phyloP scores from a whole-genome alignment of 345 rosid species.

The Aquilaria yunnanensis region DNA sequence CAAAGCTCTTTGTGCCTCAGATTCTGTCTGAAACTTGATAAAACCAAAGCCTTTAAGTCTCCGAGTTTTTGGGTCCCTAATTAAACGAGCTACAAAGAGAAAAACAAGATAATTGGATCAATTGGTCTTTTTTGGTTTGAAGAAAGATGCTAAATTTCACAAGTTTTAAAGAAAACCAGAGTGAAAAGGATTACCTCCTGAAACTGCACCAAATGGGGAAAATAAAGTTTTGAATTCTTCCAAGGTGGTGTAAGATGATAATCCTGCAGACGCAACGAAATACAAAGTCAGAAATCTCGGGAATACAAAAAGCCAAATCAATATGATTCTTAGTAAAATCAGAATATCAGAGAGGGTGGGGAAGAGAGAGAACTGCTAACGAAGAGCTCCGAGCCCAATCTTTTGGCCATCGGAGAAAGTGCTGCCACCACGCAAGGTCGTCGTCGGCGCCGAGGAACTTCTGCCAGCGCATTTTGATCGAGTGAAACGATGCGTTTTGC shows the following conservation, averaged over 20 bases:
- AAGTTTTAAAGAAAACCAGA: background rate
- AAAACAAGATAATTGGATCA: background rate
- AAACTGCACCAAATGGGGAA: conserved; percentile 36
- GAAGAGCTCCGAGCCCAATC: conserved; percentile 36
- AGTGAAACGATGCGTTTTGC: no score
- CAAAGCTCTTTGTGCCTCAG: conserved; percentile 53
- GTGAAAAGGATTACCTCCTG: conserved; percentile 21
- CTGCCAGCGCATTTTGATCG: no score
- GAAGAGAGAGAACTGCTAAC: conserved; percentile 37
- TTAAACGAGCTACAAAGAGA: conserved; percentile 37
- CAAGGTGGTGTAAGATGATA: conserved; percentile 27
- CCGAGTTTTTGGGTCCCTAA: conserved; percentile 39
- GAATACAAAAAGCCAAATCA: background rate
- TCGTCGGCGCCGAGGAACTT: no score
- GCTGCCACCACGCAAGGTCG: background rate
- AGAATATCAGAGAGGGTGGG: conserved; percentile 5
- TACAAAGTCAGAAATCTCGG: background rate
- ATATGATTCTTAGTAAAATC: background rate
- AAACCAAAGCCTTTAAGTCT: conserved; percentile 79
- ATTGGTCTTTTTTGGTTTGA: background rate
- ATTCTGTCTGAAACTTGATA: conserved; percentile 44
- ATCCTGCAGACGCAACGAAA: conserved; percentile 20
- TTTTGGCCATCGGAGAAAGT: conserved; percentile 28
- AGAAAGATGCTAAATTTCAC: background rate
- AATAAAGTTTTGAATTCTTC: conserved; percentile 25